Evolutionary conservation across 345 rosid genomes (phyloP).

Genomic region (Linum usitatissimum): DNA sequence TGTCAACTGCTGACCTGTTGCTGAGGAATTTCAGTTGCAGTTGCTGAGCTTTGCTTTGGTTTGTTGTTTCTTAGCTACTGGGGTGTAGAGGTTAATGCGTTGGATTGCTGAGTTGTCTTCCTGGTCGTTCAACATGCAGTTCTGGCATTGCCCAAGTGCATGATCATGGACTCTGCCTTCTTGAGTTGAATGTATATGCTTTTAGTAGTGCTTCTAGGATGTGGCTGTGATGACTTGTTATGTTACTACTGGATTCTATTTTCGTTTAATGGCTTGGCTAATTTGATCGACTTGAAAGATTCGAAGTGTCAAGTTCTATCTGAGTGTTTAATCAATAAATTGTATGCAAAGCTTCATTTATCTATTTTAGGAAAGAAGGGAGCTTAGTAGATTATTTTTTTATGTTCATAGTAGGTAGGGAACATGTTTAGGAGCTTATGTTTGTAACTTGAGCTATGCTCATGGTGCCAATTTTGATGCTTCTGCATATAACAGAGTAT

Average conservation of each 20-base stretch:
- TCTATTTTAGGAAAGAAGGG: neutral
- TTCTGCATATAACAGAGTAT: neutral
- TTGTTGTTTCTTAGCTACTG: neutral
- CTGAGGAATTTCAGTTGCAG: neutral
- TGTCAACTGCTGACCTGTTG: neutral
- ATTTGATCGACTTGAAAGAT: no score
- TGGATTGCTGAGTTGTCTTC: neutral
- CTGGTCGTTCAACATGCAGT: neutral
- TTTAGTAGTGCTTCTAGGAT: neutral
- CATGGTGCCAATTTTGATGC: neutral
- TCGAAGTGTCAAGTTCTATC: no score
- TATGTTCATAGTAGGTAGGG: neutral
- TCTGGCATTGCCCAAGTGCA: neutral
- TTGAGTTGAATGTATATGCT: neutral
- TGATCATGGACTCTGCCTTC: neutral
- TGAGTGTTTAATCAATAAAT: neutral
- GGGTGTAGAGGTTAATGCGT: neutral
- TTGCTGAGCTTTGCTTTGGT: neutral
- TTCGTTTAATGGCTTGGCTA: no score
- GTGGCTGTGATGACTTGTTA: neutral
- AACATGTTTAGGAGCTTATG: neutral
- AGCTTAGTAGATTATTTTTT: neutral
- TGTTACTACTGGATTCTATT: neutral
- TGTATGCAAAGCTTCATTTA: neutral
- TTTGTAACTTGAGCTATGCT: neutral